Base-by-base conservation (phyloP, 2,329 filamentous ascomycete species). In the Beauveria scarabaeidicola region DNA sequence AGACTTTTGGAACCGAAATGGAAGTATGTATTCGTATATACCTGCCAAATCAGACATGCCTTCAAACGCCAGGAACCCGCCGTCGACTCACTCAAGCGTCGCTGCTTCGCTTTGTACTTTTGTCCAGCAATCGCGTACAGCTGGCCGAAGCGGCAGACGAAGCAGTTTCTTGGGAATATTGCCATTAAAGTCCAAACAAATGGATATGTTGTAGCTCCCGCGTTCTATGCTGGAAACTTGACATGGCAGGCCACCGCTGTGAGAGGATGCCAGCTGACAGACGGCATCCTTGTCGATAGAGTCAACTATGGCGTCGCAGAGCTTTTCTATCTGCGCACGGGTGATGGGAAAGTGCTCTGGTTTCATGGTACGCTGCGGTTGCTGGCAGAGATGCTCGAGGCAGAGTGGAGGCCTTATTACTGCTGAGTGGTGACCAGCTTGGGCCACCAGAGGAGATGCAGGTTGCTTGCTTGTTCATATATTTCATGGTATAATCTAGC, bases 121-220 rank as follows among this genome's bases (percentile, higher is more conserved):
- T 13, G 36, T 43, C 52, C 52, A 54, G 23, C 52, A 17, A n/a
- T 54, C 52, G 36, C 52, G 19, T 15, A 54, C 52, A 41, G 52
- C 15, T 5, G 36, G 52, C 52, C 36, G 15, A 19, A 54, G 52
- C 3, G 52, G 52, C 25, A 54, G 17, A 25, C 52, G 52, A 7
- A 54, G 36, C 15, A 54, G 17, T 17, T 38, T 54, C 7, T 15
- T 25, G 5, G 52, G 38, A 19, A 43, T 29, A 15, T n/a, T n/a
- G 13, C 38, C 52, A n/a, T 29, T 29, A 13, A 54, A 54, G 5
- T 29, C 52, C 21, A 54, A 21, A 23, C 23, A 29, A 13, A 54
- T 27, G 29, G 52, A 54, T n/a, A 41, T 27, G 38, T 53, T 43
- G 36, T 54, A 54, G 52, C 52, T 54, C 17, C 52, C 52, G 38